Evolutionary conservation across 306 rosid genomes (phyloP).

Genomic region (Hippophae rhamnoides): DNA sequence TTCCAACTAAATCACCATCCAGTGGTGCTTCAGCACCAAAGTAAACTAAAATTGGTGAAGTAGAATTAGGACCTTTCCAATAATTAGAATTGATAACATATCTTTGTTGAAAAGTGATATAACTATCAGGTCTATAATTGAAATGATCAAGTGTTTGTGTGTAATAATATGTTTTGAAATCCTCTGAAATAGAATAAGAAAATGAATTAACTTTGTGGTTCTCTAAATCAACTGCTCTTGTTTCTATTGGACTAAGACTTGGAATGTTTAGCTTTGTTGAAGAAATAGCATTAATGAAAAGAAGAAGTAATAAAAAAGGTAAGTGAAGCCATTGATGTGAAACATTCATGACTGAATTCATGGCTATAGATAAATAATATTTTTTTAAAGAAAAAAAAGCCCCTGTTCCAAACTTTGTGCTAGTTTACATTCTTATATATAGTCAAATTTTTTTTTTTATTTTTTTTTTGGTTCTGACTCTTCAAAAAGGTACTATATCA

Average conservation of each 20-base stretch:
- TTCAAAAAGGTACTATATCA: no score
- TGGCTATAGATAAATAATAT: no score
- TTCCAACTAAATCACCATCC: constrained; percentile 7
- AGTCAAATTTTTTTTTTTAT: no score
- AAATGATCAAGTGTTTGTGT: constrained; percentile 63
- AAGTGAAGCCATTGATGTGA: no score
- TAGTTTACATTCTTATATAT: no score
- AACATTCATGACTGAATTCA: no score
- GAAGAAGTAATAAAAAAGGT: no score
- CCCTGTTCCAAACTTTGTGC: no score
- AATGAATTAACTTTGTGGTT: neutral
- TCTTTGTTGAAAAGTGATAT: constrained; percentile 46
- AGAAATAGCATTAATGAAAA: no score
- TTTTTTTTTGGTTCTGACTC: no score
- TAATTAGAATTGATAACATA: constrained; percentile 50
- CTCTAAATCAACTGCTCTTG: constrained; percentile 13
- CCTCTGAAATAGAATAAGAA: neutral
- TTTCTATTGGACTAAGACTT: constrained; percentile 38
- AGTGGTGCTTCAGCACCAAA: constrained; percentile 52
- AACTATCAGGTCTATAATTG: constrained; percentile 56
- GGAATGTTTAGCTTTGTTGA: constrained; percentile 19
- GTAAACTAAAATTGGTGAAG: constrained; percentile 56
- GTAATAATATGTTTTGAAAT: constrained; percentile 40
- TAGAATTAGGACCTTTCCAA: constrained; percentile 57
- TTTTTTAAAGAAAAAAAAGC: no score